A percentile compares a stretch with the other conserved stretches of the same genome.
Evolutionary conservation across 352 stramenopile species (phyloP).

Genomic region (Phytopythium oedochilum): DNA sequence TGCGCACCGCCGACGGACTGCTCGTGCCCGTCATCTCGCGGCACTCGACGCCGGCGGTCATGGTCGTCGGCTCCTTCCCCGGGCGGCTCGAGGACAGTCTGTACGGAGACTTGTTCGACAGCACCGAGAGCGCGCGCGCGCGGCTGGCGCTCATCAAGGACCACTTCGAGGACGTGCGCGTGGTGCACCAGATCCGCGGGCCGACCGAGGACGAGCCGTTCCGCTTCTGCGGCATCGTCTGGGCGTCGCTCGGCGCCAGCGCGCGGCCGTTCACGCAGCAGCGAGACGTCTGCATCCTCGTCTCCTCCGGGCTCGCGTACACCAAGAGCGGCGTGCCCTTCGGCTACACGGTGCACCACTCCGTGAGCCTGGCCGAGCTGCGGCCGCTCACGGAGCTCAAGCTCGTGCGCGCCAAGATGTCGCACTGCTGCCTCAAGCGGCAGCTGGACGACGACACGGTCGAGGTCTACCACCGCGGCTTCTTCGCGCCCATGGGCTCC

Average conservation of each 20-base stretch:
- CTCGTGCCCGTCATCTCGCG: constrained; percentile 20
- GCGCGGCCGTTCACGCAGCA: constrained; percentile 25
- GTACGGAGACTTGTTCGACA: constrained; percentile 47
- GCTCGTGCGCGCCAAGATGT: constrained; percentile 34
- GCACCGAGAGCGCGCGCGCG: constrained; percentile 29
- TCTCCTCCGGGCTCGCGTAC: constrained; percentile 35
- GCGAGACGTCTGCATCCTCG: constrained; percentile 34
- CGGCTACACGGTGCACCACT: constrained; percentile 43
- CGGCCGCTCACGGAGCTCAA: constrained; percentile 18
- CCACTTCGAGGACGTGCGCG: constrained; percentile 29
- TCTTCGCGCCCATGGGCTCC: constrained; percentile 28
- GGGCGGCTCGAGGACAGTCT: constrained; percentile 39
- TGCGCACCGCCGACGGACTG: constrained; percentile 19
- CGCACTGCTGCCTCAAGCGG: constrained; percentile 33
- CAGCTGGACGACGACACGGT: constrained; percentile 27
- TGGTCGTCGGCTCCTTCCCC: constrained; percentile 32
- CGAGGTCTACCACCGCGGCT: constrained; percentile 36
- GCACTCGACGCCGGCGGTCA: constrained; percentile 23
- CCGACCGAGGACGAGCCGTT: constrained; percentile 47
- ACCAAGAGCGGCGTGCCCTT: constrained; percentile 40
- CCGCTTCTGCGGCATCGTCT: constrained; percentile 50
- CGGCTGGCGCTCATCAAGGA: constrained; percentile 22
- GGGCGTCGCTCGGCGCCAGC: constrained; percentile 32
- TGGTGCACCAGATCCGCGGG: constrained; percentile 30
- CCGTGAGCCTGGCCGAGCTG: constrained; percentile 41